phyloP scores from a whole-genome alignment of 345 rosid species.

The Populus alba region DNA sequence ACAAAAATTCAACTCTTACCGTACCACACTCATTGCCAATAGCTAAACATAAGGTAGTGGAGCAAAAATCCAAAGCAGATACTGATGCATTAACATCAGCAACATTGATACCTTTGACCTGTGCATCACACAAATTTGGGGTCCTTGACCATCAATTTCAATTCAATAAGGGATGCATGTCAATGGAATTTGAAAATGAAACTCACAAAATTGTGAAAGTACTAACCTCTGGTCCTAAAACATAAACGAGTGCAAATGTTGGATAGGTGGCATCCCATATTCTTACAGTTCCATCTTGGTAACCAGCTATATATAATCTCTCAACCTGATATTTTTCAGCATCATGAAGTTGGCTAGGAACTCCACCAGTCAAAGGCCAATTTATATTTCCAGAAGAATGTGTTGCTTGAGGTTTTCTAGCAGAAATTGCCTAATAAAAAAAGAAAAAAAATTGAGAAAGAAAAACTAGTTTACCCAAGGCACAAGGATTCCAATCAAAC shows the following conservation, averaged over 20 bases:
- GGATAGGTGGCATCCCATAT: constrained; percentile 32
- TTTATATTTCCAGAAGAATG: constrained; percentile 21
- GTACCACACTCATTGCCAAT: constrained; percentile 35
- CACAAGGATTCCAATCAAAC: neutral
- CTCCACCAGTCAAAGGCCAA: constrained; percentile 34
- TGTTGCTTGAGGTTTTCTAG: constrained; percentile 46
- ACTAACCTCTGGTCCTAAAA: constrained; percentile 25
- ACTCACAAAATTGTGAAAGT: constrained; percentile 17
- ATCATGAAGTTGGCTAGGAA: constrained; percentile 12
- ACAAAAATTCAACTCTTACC: constrained; percentile 33
- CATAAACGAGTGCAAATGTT: constrained; percentile 21
- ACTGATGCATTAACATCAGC: constrained; percentile 15
- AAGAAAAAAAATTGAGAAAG: constrained; percentile 8
- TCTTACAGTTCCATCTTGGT: constrained; percentile 28
- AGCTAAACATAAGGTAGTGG: constrained; percentile 19
- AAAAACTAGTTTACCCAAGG: neutral
- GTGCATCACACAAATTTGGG: neutral
- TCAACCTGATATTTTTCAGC: constrained; percentile 28
- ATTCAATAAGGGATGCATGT: constrained; percentile 8
- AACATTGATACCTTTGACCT: constrained; percentile 18
- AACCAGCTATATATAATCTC: constrained; percentile 31
- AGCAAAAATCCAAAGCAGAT: constrained; percentile 29
- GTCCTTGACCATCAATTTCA: constrained; percentile 6
- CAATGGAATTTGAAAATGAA: constrained; percentile 1
- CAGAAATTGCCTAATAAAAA: constrained; percentile 51